Conservation (phyloP, 208 protist species). For the Acanthamoeba triangularis region DNA sequence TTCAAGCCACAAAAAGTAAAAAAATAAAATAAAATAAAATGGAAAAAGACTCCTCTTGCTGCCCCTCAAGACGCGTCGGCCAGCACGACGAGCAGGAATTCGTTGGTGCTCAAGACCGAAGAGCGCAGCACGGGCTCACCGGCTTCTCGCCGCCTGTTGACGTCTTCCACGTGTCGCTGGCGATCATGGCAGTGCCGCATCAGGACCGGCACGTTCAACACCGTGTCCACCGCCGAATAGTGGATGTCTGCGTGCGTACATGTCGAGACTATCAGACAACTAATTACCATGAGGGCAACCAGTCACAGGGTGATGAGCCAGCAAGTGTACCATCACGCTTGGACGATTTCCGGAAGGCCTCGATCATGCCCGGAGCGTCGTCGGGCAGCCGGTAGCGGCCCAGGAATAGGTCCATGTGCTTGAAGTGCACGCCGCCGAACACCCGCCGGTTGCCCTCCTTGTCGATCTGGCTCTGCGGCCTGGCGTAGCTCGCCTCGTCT, state of each 20-base stretch:
- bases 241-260: background rate
- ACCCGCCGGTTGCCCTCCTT: background rate
- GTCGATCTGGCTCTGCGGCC: background rate
- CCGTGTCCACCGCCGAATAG: background rate
- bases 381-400: constrained; percentile 5
- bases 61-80: no score
- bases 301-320: no score
- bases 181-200: background rate
- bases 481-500: background rate
- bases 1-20: no score
- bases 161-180: background rate
- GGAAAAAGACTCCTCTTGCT: no score
- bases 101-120: constrained; percentile 1
- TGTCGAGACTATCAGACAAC: no score
- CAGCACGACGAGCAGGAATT: constrained; percentile 14
- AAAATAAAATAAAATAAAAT: no score
- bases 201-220: background rate
- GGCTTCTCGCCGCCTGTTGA: background rate
- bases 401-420: constrained; percentile 19
- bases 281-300: background rate
- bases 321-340: background rate
- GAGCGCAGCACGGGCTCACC: background rate
- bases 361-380: background rate
- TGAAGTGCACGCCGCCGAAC: background rate
- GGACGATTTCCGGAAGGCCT: background rate